Evolutionary conservation across 1,284 basidiomycete species (phyloP), one percentile per base, ranked within the genome.

Genomic region (Ceratobasidium theobromae): DNA sequence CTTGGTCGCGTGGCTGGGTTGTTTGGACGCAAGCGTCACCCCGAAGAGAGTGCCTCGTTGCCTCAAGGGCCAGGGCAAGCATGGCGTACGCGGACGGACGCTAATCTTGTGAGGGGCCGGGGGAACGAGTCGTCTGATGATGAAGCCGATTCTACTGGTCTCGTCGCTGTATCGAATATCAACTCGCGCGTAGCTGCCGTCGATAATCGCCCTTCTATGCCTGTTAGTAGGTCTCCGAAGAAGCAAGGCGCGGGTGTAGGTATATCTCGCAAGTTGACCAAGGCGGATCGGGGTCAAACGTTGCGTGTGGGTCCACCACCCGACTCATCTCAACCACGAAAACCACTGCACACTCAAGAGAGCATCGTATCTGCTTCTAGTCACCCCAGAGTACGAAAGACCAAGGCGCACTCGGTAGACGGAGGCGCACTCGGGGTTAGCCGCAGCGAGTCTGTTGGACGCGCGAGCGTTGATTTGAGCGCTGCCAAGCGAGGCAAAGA

Each of bases 1-100:
- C 53, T 65, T 18, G 62, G 62, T 14, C 62, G 62, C 4, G 62
- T 65, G 23, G 51, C 62, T 28, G 62, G 62, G n/a, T 25, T 65
- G 38, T 65, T 65, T 65, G 60, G 60, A 9, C 48, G 60, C 16
- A 65, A 65, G 60, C 52, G 53, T 18, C 33, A 41, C 16, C 45
- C 60, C 9, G 60, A 65, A n/a, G 33, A 27, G 1, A 53, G 30
- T 33, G 12, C 28, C 8, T 21, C 55, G 40, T 58, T 45, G 27
- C 14, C 49, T 27, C n/a, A n/a, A n/a, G n/a, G n/a, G n/a, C n/a
- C n/a, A n/a, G 46, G 58, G 35, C 3, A 49, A 18, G 18, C 60
- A 6, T 65, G 60, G 60, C 25, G 40, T 3, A 65, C 60, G 14
- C 23, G 60, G 23, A 65, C 49, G n/a, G 60, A 65, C 23, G 40